A percentile compares a stretch with the other conserved stretches of the same genome.
Evolutionary conservation across 2,329 filamentous ascomycete genomes (phyloP).

Genomic region (Penicillium psychrosexuale): DNA sequence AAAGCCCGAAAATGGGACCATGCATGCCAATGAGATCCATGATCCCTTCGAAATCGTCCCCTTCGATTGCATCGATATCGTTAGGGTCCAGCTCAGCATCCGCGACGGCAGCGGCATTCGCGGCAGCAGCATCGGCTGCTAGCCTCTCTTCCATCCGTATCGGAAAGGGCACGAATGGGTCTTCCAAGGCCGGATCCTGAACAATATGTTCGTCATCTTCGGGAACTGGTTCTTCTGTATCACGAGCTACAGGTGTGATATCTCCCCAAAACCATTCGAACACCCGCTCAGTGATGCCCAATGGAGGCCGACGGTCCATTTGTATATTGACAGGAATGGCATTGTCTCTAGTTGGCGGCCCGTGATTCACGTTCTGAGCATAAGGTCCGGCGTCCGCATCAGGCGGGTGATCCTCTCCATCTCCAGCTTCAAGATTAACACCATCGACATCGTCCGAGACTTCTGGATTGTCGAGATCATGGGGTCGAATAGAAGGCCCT

Average conservation of each 20-base stretch:
- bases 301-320: conserved; percentile 16
- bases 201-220: conserved; percentile 60
- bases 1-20: conserved; percentile 79
- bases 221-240: conserved; percentile 40
- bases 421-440: not conserved
- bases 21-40: conserved; percentile 96
- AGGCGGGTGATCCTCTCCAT: not conserved
- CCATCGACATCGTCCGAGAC: not conserved
- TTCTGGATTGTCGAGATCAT: not conserved
- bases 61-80: conserved; percentile 56
- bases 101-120: conserved; percentile 32
- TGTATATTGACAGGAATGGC: conserved; percentile 4
- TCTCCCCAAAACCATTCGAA: conserved; percentile 49
- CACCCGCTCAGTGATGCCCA: conserved; percentile 26
- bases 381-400: not conserved
- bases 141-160: conserved; percentile 24
- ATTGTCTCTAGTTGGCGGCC: not conserved
- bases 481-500: conserved; percentile 3
- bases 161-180: conserved; percentile 57
- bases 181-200: conserved; percentile 58
- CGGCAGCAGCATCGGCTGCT: conserved; percentile 8
- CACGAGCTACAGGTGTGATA: conserved; percentile 27
- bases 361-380: not conserved
- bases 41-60: conserved; percentile 92
- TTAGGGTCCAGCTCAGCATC: conserved; percentile 64